phyloP scores from a whole-genome alignment of 164 flowering plant genomes.

The Vitis rupestris region DNA sequence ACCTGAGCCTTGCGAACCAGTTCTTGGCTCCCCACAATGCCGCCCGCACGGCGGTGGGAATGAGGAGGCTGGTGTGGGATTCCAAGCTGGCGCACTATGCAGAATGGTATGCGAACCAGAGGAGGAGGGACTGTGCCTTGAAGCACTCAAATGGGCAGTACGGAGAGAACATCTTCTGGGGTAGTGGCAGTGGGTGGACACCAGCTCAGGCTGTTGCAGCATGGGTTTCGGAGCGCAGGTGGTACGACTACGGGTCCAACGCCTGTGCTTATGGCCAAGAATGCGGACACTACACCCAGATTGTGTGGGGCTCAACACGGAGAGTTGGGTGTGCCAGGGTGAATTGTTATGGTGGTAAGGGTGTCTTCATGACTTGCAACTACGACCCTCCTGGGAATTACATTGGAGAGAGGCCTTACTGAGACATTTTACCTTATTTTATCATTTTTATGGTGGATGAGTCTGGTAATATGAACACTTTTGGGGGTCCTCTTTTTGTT shows the following conservation, averaged over 20 bases:
- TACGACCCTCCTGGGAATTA: slow-evolving; percentile 82
- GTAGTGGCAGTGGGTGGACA: slow-evolving; percentile 54
- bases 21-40: slow-evolving; percentile 59
- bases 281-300: slow-evolving; percentile 79
- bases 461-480: not conserved
- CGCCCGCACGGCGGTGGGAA: slow-evolving; percentile 31
- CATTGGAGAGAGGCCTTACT: slow-evolving; percentile 65
- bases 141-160: slow-evolving; percentile 66
- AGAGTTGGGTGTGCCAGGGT: slow-evolving; percentile 66
- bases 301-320: slow-evolving; percentile 52
- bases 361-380: slow-evolving; percentile 59
- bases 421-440: not conserved
- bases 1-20: slow-evolving; percentile 18
- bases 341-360: slow-evolving; percentile 34
- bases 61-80: slow-evolving; percentile 59
- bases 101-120: slow-evolving; percentile 35
- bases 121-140: slow-evolving; percentile 46
- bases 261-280: slow-evolving; percentile 31
- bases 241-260: slow-evolving; percentile 37
- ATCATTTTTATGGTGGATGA: not conserved
- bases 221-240: slow-evolving; percentile 54
- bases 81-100: slow-evolving; percentile 45
- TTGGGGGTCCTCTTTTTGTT: too few relatives aligned
- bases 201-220: slow-evolving; percentile 48
- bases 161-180: slow-evolving; percentile 87